Evolutionary conservation across 805 yeast genomes (phyloP), one percentile per base, ranked within the genome.

Genomic region (Sugiyamaella lignohabitans): DNA sequence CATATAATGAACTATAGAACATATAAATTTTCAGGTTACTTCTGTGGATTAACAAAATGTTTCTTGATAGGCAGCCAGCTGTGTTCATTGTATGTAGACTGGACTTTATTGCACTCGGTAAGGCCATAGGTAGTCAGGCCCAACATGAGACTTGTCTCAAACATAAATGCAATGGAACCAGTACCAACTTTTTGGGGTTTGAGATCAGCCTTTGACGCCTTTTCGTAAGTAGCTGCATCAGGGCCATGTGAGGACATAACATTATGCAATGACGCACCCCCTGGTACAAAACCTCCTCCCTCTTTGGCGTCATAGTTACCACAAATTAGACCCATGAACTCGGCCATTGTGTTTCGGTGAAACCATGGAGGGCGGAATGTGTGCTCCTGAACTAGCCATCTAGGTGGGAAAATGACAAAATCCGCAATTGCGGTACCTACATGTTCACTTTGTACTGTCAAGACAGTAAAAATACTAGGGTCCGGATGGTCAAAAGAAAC

Each of bases 231-330:
- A n/a, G 40, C 55, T 17, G 57, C 52, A 22, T 57, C 63, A 6
- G 61, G 62, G 5, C 63, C 63, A 38, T 59, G 63, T 10, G 63
- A 51, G 2, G 61, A 51, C 53, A 59, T 54, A 11, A 56, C 62
- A 30, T 59, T 59, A 32, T 59, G 62, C 35, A 59, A 39, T 16
- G 63, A 59, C 2, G 63, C 63, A n/a, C 64, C 62, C 18, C 64
- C 63, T 5, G 63, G 63, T 2, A 40, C 50, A 50, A 59, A 59
- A n/a, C 58, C 63, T 16, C 52, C 57, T 1, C 57, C 54, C 5
- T 55, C 53, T 46, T 55, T 54, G 19, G 55, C 59, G 40, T 55
- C 57, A 21, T 52, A 53, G 42, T 43, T 47, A 16, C 58, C 58
- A 29, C 45, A 43, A 41, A 50, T 53, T 23, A 43, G 63, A 34